Conservation (phyloP, 2,329 filamentous ascomycete genomes). For the Neocatenulostroma microsporum region DNA sequence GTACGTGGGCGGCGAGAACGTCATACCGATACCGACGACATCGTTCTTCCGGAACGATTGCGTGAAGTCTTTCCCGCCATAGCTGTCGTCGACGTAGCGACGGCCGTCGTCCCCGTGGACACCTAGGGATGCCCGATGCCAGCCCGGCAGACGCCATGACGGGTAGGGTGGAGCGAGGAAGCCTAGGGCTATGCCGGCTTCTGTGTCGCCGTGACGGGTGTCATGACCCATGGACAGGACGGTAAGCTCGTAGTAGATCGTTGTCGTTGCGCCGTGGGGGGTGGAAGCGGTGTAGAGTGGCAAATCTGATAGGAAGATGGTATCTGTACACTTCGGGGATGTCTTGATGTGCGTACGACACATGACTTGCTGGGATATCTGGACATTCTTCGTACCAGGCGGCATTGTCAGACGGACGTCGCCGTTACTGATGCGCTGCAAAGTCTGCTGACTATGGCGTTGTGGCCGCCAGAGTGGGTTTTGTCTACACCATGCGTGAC, state of each 20-base stretch:
- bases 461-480: conserved; percentile 53
- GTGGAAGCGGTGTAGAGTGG: conserved; percentile 58
- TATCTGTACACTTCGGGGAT: conserved; percentile 45
- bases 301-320: conserved; percentile 58
- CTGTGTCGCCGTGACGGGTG: conserved; percentile 24
- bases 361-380: conserved; percentile 38
- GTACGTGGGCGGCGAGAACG: conserved; percentile 35
- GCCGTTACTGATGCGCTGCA: conserved; percentile 42
- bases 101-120: conserved; percentile 77
- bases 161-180: conserved; percentile 69
- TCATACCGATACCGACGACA: conserved; percentile 65
- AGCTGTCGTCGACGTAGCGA: conserved; percentile 66
- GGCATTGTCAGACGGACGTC: conserved; percentile 44
- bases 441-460: conserved; percentile 26
- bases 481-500: conserved; percentile 56
- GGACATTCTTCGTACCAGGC: conserved; percentile 34
- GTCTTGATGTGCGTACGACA: conserved; percentile 44
- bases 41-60: conserved; percentile 56
- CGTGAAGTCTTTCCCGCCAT: conserved; percentile 64
- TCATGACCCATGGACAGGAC: conserved; percentile 40
- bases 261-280: conserved; percentile 50
- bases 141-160: conserved; percentile 67
- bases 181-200: conserved; percentile 58
- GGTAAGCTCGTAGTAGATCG: conserved; percentile 65
- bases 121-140: conserved; percentile 66